These are phyloP conservation scores for Panaeolus papilionaceus DNA, from an alignment of 768 basidiomycete genomes.

Conservation along the genomic window DNA sequence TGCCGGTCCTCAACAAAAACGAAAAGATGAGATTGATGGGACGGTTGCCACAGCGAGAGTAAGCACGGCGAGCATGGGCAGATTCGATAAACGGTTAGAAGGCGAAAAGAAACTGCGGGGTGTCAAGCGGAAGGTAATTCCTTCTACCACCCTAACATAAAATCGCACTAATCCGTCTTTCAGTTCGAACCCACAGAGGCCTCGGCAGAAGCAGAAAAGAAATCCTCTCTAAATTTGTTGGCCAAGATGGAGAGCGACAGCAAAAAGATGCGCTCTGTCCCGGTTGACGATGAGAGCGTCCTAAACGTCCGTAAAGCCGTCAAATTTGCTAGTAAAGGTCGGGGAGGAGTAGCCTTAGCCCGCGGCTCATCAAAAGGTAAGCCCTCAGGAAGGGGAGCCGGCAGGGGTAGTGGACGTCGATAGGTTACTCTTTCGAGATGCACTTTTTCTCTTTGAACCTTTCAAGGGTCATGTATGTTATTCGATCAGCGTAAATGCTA, in stretches of 20 bases:
- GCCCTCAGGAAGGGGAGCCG: background rate
- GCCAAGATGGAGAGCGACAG: conserved; percentile 75
- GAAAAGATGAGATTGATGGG: conserved; percentile 78
- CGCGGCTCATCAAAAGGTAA: conserved; percentile 30
- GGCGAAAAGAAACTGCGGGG: conserved; percentile 91
- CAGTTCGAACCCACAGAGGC: conserved; percentile 89
- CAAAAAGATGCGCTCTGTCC: conserved; percentile 63
- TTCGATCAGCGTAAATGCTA: background rate
- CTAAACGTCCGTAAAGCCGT: conserved; percentile 93
- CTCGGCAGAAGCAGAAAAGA: conserved; percentile 69
- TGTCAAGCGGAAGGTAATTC: conserved; percentile 87
- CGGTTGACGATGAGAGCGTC: conserved; percentile 55
- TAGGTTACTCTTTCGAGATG: background rate
- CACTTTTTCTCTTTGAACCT: background rate
- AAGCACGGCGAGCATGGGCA: conserved; percentile 96
- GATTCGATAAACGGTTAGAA: conserved; percentile 88
- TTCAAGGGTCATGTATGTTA: background rate
- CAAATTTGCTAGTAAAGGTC: conserved; percentile 72
- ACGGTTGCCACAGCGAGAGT: conserved; percentile 76
- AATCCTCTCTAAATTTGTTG: conserved; percentile 75
- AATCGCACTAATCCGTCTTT: conserved; percentile 1
- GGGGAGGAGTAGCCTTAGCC: conserved; percentile 65
- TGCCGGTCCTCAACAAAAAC: conserved; percentile 47
- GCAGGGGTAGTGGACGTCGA: background rate
- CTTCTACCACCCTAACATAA: background rate